These are phyloP conservation scores for Quercus wislizeni DNA, from an alignment of 306 rosid genomes.

Conservation along the genomic window DNA sequence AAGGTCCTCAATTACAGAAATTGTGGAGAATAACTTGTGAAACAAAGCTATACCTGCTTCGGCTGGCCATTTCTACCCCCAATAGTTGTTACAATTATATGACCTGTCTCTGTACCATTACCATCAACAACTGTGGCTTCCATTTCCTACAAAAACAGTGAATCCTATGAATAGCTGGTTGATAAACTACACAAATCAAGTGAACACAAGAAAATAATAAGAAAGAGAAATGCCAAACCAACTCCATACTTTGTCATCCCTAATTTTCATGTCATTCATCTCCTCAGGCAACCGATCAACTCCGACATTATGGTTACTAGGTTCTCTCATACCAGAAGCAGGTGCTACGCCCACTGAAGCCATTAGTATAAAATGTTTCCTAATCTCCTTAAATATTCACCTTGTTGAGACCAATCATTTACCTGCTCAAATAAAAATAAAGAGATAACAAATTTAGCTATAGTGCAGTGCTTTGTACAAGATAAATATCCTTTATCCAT, in stretches of 20 bases:
- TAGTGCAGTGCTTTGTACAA: neutral
- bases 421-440: constrained; percentile 43
- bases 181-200: constrained; percentile 4
- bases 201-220: neutral
- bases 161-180: constrained; percentile 11
- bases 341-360: constrained; percentile 84
- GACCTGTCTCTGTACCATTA: constrained; percentile 84
- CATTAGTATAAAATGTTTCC: constrained; percentile 40
- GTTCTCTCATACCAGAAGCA: constrained; percentile 62
- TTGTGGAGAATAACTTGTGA: neutral
- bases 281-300: constrained; percentile 92
- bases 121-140: constrained; percentile 80
- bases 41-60: constrained; percentile 55
- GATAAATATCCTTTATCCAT: neutral
- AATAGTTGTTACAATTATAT: constrained; percentile 83
- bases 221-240: neutral
- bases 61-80: constrained; percentile 88
- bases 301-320: constrained; percentile 61
- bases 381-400: constrained; percentile 17
- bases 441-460: constrained; percentile 9
- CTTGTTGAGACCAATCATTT: constrained; percentile 41
- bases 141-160: constrained; percentile 53
- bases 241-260: constrained; percentile 63
- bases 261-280: constrained; percentile 93
- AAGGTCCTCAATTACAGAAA: neutral